Evolutionary conservation across 768 basidiomycete genomes (phyloP).

Genomic region (Rhodotorula sphaerocarpa): DNA sequence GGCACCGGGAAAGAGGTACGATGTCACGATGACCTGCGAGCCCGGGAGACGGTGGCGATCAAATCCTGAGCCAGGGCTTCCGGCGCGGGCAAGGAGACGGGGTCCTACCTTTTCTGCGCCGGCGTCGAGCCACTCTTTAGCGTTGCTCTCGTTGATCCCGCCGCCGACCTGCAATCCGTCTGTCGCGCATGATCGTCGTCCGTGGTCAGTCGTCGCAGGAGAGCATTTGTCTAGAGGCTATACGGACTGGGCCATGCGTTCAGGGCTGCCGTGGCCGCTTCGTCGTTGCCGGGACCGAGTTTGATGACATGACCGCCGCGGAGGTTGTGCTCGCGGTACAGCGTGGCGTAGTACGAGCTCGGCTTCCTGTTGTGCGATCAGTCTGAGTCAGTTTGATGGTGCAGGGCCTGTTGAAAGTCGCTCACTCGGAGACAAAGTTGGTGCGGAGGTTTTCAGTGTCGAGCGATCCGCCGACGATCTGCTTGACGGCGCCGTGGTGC

Average conservation of each 20-base stretch:
- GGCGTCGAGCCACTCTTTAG: conserved; percentile 68
- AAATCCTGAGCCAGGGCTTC: background rate
- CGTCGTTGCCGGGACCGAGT: conserved; percentile 80
- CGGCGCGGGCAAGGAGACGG: conserved; percentile 2
- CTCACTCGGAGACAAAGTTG: conserved; percentile 80
- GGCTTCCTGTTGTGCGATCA: conserved; percentile 49
- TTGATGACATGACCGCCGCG: conserved; percentile 93
- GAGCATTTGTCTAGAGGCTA: background rate
- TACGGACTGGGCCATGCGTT: conserved; percentile 67
- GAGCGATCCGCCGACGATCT: conserved; percentile 92
- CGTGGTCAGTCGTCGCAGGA: too few species aligned
- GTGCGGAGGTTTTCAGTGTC: conserved; percentile 66
- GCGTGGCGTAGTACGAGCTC: conserved; percentile 58
- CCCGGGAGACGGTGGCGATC: background rate
- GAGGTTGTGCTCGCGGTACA: conserved; percentile 64
- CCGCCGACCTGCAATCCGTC: conserved; percentile 85
- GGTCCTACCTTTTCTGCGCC: conserved; percentile 78
- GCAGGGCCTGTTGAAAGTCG: conserved; percentile 38
- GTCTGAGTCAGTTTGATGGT: background rate
- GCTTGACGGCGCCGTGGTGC: conserved; percentile 90
- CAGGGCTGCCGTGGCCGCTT: conserved; percentile 76
- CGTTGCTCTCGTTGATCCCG: conserved; percentile 75
- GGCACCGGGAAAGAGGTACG: conserved; percentile 78
- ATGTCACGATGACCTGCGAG: conserved; percentile 87
- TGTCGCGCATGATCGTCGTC: conserved; percentile 43